Percentiles rank a stretch among this genome's conserved stretches.
Conservation (phyloP, 2,329 filamentous ascomycete genomes). For the Calonectria crousiana region DNA sequence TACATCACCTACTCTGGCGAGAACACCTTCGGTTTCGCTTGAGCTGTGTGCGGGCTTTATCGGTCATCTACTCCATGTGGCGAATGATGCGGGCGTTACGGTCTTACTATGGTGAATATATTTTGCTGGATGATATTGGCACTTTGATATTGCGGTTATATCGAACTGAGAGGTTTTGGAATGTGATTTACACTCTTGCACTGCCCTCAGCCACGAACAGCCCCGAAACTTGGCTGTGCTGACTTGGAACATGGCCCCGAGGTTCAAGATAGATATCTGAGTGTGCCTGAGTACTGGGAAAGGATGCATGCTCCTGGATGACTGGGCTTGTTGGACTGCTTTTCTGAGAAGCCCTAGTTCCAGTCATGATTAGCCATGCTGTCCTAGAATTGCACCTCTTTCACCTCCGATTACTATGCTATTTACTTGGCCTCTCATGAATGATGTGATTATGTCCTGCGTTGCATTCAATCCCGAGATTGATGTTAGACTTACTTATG, state of each 20-base stretch:
- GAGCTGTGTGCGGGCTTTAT: constrained; percentile 35
- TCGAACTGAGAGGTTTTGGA: constrained; percentile 32
- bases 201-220: constrained; percentile 29
- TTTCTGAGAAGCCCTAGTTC: constrained; percentile 11
- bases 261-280: not conserved
- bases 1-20: constrained; percentile 99
- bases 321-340: constrained; percentile 17
- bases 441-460: not conserved
- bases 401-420: not conserved
- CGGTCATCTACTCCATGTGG: constrained; percentile 35
- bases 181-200: constrained; percentile 39
- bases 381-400: constrained; percentile 14
- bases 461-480: not conserved
- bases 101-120: constrained; percentile 46
- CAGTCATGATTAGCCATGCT: constrained; percentile 10
- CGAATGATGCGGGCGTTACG: constrained; percentile 52
- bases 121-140: constrained; percentile 42
- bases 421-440: not conserved
- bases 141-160: constrained; percentile 43
- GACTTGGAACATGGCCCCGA: constrained; percentile 4
- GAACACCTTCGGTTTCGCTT: constrained; percentile 87
- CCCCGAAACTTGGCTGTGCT: constrained; percentile 11
- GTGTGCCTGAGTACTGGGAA: not conserved
- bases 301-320: not conserved
- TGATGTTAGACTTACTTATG: not conserved